Conservation (phyloP, 257 asterid genomes). For the Fraxinus americana region DNA sequence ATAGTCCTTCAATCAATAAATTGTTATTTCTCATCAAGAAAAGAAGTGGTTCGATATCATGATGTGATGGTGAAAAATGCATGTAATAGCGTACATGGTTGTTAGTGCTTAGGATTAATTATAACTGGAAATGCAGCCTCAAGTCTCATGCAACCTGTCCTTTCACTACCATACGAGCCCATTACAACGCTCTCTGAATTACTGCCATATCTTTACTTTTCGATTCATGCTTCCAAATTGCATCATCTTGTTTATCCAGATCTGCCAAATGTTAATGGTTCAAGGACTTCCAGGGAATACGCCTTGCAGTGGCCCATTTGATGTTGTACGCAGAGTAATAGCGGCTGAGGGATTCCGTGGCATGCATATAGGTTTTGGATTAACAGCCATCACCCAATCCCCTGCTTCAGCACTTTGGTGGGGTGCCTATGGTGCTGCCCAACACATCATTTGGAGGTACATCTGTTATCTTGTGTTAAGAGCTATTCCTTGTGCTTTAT, state of each 20-base stretch:
- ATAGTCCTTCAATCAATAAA: background rate
- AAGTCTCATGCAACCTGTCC: background rate
- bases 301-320: slow-evolving; percentile 71
- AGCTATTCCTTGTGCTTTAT: background rate
- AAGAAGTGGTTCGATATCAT: background rate
- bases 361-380: slow-evolving; percentile 84
- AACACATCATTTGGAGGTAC: slow-evolving; percentile 86
- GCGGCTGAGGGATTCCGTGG: slow-evolving; percentile 81
- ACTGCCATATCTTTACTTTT: background rate
- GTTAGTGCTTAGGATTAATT: background rate
- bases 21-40: background rate
- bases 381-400: slow-evolving; percentile 71
- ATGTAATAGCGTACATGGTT: background rate
- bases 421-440: slow-evolving; percentile 91
- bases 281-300: slow-evolving; percentile 89
- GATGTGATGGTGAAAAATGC: background rate
- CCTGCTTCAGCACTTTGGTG: slow-evolving; percentile 99
- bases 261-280: slow-evolving; percentile 90
- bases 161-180: background rate
- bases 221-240: slow-evolving; percentile 1
- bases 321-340: slow-evolving; percentile 59
- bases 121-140: background rate
- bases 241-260: slow-evolving; percentile 36
- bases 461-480: slow-evolving; percentile 7
- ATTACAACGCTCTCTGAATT: background rate